Base-by-base conservation (phyloP, 495 filamentous ascomycete genomes). In the Trichocladium antarcticum region DNA sequence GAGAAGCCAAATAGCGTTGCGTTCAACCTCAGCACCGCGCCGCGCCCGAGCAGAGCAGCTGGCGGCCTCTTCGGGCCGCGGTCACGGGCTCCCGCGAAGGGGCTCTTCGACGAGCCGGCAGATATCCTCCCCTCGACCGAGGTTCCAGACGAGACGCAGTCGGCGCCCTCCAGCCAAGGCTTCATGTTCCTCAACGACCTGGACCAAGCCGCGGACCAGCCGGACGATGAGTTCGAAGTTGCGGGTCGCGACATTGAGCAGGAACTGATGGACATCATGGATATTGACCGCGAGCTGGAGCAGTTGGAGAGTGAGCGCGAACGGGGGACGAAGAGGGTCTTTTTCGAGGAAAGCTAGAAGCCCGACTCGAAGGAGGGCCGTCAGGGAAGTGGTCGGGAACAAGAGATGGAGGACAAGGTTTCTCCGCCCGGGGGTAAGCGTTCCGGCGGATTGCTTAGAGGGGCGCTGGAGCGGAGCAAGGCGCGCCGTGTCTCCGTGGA, bases 211-310 rank as follows among this genome's bases (percentile, higher is more conserved):
- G 68, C 69, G 0, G 68, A 72, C 21, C 57, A 58, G 20, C 57
- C 57, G 6, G 65, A 72, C 32, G 69, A 72, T 29, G 68, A 73
- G 37, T 56, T 66, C 15, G 64, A 68, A 32, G 71, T 69, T 19
- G 62, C 64, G 28, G 66, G 65, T 9, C 61, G 74, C 8, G 69
- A 78, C 42, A 70, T 74, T 24, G 75, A 75, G 51, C 60, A 66
- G 36, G 71, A 74, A 53, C 65, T 75, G 63, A 64, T 77, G 57
- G 73, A 75, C 51, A 73, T 78, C 20, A 72, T 74, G 62, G 73
- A 72, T 39, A 77, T 78, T 57, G 75, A 78, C 41, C 66, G 70
- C 35, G 74, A 71, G 51, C 50, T 76, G 49, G 70, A 74, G 41
- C 59, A 62, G 37, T 56, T 76, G 63, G 72, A 75, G 47, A 56